phyloP scores from a whole-genome alignment of 139 green algal genomes.

The Chlorella sp. region DNA sequence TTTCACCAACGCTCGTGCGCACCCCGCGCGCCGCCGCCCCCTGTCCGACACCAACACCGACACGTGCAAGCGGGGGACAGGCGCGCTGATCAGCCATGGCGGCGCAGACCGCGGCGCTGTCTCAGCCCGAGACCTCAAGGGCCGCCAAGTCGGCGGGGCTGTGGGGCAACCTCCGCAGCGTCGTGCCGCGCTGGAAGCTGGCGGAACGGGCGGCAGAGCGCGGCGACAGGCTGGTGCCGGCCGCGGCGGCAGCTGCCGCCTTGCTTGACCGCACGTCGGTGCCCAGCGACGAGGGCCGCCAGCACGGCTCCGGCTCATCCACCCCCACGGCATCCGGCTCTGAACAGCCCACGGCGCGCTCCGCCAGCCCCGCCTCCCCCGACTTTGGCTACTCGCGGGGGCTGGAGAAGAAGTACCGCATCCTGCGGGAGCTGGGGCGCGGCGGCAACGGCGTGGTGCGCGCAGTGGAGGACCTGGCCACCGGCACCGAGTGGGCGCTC shows the following conservation, averaged over 20 bases:
- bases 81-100: no score
- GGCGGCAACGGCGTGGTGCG: conserved; percentile 49
- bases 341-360: not conserved
- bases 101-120: no score
- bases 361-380: not conserved
- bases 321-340: no score
- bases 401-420: conserved; percentile 28
- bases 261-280: not conserved
- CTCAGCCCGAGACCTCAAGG: no score
- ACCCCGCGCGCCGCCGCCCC: no score
- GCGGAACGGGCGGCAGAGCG: not conserved
- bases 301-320: no score
- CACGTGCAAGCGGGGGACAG: no score
- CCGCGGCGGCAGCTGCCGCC: not conserved
- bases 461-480: conserved; percentile 33
- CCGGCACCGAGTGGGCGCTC: conserved; percentile 40
- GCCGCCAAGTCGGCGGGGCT: conserved; percentile 9
- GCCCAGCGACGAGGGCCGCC: not conserved
- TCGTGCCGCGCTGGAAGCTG: conserved; percentile 10
- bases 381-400: conserved; percentile 42
- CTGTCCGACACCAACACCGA: no score
- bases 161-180: conserved; percentile 10
- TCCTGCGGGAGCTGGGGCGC: conserved; percentile 35
- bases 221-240: not conserved
- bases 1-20: no score